Conservation (phyloP, 164 flowering plant species). For the Vitis cinerea region DNA sequence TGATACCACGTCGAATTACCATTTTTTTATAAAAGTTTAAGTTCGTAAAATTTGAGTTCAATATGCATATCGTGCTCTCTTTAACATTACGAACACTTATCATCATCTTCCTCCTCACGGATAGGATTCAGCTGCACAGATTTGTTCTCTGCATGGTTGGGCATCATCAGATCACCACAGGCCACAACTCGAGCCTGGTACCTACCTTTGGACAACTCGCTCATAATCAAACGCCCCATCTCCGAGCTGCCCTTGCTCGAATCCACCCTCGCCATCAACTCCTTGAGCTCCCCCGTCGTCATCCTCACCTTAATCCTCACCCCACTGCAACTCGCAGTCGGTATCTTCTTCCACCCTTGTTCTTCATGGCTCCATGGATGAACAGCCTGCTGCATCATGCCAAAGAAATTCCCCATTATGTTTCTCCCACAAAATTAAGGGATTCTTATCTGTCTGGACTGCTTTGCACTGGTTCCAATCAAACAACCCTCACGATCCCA, state of each 20-base stretch:
- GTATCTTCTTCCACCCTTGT: neutral
- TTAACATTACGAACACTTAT: no score
- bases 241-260: constrained; percentile 5
- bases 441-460: no score
- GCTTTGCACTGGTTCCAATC: no score
- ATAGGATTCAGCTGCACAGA: neutral
- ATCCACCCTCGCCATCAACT: constrained; percentile 16
- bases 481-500: no score
- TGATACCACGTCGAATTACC: no score
- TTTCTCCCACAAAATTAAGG: no score
- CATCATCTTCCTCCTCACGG: constrained; percentile 1
- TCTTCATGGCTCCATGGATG: neutral
- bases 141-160: neutral
- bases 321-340: no score
- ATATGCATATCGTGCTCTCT: no score
- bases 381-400: neutral
- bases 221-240: constrained; percentile 14
- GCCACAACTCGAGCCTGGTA: constrained; percentile 2
- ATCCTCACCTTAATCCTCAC: constrained; percentile 12
- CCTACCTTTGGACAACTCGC: constrained; percentile 9
- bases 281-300: constrained; percentile 11
- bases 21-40: no score
- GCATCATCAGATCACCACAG: neutral
- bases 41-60: no score
- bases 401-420: constrained; percentile 16